Base-by-base conservation (phyloP, 2,329 filamentous ascomycete species). In the Scedosporium boydii region DNA sequence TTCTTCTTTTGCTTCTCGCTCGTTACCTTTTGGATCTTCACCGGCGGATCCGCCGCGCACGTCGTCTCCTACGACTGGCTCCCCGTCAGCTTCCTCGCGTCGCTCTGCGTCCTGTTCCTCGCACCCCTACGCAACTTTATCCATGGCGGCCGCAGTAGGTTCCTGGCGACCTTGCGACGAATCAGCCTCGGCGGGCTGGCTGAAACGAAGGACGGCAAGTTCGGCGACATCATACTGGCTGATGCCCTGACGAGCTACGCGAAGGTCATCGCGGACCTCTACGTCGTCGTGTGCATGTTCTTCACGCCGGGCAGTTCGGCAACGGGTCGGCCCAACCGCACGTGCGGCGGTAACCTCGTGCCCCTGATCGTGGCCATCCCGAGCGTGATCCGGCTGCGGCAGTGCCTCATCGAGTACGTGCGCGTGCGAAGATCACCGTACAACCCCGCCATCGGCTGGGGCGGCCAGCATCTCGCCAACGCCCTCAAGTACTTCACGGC, bases 221-320 rank as follows among this genome's bases (percentile, higher is more conserved):
- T 98, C 70, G 93, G 91, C 62, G 95, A 99, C 72, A 89, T 98
- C 60, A 77, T 99, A 63, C 84, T 99, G 18, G 93, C 95, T 41
- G 95, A 99, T 81, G 93, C 92, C 62, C 77, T 98, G 68, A 99
- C 95, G 51, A 96, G 90, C 70, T 99, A 98, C 73, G 88, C 93
- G 65, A 96, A 96, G 74, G 89, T 97, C 34, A 80, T 96, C 29
- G 93, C 88, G 26, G 95, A 99, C 73, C 77, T 97, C 12, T 97
- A 92, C 72, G 89, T 98, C 62, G 87, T 87, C 58, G 76, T 92
- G 29, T 98, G 92, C 84, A 96, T 97, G 93, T 93, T 96, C 74
- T 84, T 96, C 70, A 83, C 84, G 1, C 76, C 82, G 3, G 83
- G 83, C 3, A 83, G 86, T 51, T 89, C 88, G 60, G 90, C 91